phyloP scores from a whole-genome alignment of 805 yeast species.

The Yarrowia alimentaria region DNA sequence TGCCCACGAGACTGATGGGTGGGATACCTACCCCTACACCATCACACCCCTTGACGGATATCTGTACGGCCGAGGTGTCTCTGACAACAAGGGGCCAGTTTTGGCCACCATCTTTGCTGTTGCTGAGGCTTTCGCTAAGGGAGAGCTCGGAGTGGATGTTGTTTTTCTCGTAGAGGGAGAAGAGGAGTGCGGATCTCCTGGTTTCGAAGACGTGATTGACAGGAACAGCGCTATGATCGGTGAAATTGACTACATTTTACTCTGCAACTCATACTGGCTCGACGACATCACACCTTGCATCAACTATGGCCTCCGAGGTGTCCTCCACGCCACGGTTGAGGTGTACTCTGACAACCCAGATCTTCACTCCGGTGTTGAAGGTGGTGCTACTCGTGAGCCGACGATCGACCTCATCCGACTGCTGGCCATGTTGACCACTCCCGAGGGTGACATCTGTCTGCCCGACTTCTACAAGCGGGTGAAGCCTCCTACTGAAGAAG shows the following conservation, averaged over 20 bases:
- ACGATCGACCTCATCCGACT: constrained; percentile 78
- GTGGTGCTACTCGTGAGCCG: constrained; percentile 88
- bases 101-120: constrained; percentile 85
- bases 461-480: constrained; percentile 75
- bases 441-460: constrained; percentile 54
- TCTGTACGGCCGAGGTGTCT: constrained; percentile 85
- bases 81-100: constrained; percentile 93
- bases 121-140: constrained; percentile 58
- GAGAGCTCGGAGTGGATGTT: constrained; percentile 64
- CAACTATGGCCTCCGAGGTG: constrained; percentile 93
- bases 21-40: constrained; percentile 79
- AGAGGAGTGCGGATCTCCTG: constrained; percentile 90
- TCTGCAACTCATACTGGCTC: constrained; percentile 92
- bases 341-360: constrained; percentile 76
- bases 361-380: constrained; percentile 94
- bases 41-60: constrained; percentile 80
- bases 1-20: constrained; percentile 56
- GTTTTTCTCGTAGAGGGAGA: constrained; percentile 90
- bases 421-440: constrained; percentile 59
- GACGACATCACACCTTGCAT: constrained; percentile 86
- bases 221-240: constrained; percentile 87
- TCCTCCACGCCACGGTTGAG: constrained; percentile 72
- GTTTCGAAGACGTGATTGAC: constrained; percentile 67
- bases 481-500: constrained; percentile 54
- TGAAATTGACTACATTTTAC: constrained; percentile 79